phyloP scores from a whole-genome alignment of 441 rosid species.

The Euphorbia schlechtendalii region DNA sequence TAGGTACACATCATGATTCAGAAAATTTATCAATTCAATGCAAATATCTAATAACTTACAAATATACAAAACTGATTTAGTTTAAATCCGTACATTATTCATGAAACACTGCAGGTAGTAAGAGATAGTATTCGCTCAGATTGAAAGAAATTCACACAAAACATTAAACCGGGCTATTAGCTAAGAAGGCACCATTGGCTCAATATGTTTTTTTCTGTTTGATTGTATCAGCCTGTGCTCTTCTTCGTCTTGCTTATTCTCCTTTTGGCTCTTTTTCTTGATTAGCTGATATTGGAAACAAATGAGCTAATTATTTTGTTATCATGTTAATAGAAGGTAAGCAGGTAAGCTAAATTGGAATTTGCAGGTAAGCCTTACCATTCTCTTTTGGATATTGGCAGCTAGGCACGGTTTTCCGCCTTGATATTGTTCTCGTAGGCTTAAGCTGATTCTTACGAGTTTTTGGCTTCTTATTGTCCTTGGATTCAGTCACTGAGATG shows the following conservation, averaged over 20 bases:
- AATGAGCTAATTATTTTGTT: background rate
- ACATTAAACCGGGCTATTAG: background rate
- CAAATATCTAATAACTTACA: background rate
- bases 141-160: background rate
- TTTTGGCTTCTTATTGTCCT: conserved; percentile 20
- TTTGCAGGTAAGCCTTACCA: conserved; percentile 36
- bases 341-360: too few relatives aligned
- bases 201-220: conserved; percentile 18
- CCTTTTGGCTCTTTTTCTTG: conserved; percentile 33
- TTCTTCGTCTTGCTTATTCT: conserved; percentile 29
- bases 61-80: background rate
- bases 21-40: background rate
- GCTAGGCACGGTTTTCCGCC: conserved; percentile 42
- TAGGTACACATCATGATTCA: background rate
- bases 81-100: background rate
- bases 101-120: background rate
- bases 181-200: conserved; percentile 12
- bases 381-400: conserved; percentile 32
- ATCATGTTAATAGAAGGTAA: background rate
- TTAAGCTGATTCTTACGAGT: conserved; percentile 26
- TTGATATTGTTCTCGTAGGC: conserved; percentile 35
- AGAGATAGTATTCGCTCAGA: background rate
- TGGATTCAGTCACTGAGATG: conserved; percentile 23
- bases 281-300: conserved; percentile 23
- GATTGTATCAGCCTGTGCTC: conserved; percentile 19